Base-by-base conservation (phyloP, 805 yeast species). In the Yamadazyma scolyti region DNA sequence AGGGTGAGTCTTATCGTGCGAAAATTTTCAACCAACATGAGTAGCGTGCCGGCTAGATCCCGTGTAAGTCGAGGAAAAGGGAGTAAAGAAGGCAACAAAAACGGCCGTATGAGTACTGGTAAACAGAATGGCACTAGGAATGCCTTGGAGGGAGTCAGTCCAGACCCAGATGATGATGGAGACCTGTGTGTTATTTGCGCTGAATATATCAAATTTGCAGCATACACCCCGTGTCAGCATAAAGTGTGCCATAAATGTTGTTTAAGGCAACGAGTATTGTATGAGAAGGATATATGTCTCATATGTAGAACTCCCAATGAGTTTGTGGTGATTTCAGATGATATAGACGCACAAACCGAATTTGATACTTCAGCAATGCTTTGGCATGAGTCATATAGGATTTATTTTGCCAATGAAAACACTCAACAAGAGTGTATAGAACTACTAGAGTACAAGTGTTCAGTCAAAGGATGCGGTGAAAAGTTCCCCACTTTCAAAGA, bases 161-260 rank as follows among this genome's bases (percentile, higher is more conserved):
- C 11, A 11, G 42, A 36, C n/a, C n/a, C n/a, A n/a, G 17, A 24
- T 3, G 65, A 61, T 22, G 70, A 60, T n/a, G 56, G 46, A 6
- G 71, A 71, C 9, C 49, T 58, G 19, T 89, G 97, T 68, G 59
- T 88, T 14, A 84, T 93, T 35, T 93, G 99, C 62, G 93, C 97
- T 0, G 82, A 84, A 27, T 62, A 63, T 18, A 67, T 87, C 16
- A 43, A 46, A n/a, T 73, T 68, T 44, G 77, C 79, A 2, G 86
- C 95, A 0, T 48, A 83, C 7, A 73, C 93, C 2, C 84, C 87
- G 0, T 93, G 99, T 57, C 78, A 80, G 46, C 97, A 93, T 52
- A 71, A 67, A 20, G 77, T 88, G 0, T 93, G 99, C 56, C 85
- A 87, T 50, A 60, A 54, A 26, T 93, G 99, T 63, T 67, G 86